Base-by-base conservation (phyloP, 1,284 basidiomycete species). In the Cryptococcus sp. region DNA sequence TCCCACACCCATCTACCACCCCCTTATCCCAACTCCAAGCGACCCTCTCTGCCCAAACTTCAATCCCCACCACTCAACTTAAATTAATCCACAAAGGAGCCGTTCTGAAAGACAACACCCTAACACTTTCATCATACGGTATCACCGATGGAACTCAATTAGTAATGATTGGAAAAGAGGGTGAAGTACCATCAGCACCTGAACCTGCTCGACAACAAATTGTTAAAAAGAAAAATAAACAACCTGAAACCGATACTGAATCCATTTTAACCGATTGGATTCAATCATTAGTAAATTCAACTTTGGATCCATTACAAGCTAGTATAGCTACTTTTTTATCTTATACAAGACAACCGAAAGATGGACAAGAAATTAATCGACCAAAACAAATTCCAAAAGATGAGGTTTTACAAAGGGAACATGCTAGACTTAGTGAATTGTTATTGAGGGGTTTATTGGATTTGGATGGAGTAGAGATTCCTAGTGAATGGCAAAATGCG, bases 401-500 rank as follows among this genome's bases (percentile, higher is more conserved):
- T 39, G 66, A 67, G 14, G 52, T 55, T 7, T 60, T 75, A n/a
- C 71, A 74, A 48, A 61, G 65, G 50, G 70, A 73, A 54, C 73
- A 77, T 53, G 69, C 75, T 31, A 64, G 72, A 40, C 58, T 78
- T 32, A 69, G 64, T 14, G 78, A 79, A 56, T 52, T 73, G 45
- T 60, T 79, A 7, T 57, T 79, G n/a, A 74, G 76, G 50, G 73
- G 70, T 2, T 52, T 79, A 46, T 60, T 79, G 45, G 74, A 76
- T 55, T 59, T 79, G 36, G 78, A 79, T 61, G 71, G 72, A 31
- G 68, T 78, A 41, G 73, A 78, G 45, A 73, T 78, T 28, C 74
- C 73, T 3, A 54, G 54, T 11, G 67, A 60, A 31, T 79, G 76
- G 69, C 59, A 55, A 5, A 63, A 73, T n/a, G 78, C 78, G 23